Base-by-base conservation (phyloP, 1,284 basidiomycete genomes). In the Marasmius tenuissimus region DNA sequence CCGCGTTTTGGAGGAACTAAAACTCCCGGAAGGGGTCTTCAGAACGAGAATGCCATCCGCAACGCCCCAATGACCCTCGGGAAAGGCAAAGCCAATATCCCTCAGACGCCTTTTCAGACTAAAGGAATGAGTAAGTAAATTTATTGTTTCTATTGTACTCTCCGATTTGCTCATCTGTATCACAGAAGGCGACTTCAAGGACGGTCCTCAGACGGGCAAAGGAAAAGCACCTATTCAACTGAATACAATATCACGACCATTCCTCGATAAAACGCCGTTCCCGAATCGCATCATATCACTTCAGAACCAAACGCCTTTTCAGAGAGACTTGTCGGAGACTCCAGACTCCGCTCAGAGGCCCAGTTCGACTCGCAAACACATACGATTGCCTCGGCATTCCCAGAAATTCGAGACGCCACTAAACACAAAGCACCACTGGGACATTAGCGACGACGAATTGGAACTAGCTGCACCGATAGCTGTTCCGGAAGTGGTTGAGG, bases 371-470 rank as follows among this genome's bases (percentile, higher is more conserved):
- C 76, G 90, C 54, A 85, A 81, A 71, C 82, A 85, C 59, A 71
- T 78, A 49, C 78, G 88, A 49, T 75, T 76, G 27, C 84, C 82
- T 59, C 70, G 62, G 70, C 37, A 79, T 73, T 59, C 73, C 72
- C 20, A 71, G 65, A 52, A 80, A 78, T 89, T 91, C 66, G 79
- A 88, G 70, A 92, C 91, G 0, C 91, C 91, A 1, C 64, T 80
- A 49, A 86, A 85, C n/a, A 78, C 77, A 11, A 88, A 88, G 10
- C 82, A 85, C 61, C 84, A 88, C 63, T 92, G 90, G 90, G 89
- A 93, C 67, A 81, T 89, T 42, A 86, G 84, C 66, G 89, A 90
- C 57, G 77, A 79, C 1, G 84, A 84, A 57, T 77, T 88, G n/a
- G 76, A 77, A 6, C 61, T 80, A 12, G 72, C 68, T 2, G 77